Percentiles rank a stretch among this genome's conserved stretches.
Conservation (phyloP, 768 basidiomycete species). For the Suillus hirtellus region DNA sequence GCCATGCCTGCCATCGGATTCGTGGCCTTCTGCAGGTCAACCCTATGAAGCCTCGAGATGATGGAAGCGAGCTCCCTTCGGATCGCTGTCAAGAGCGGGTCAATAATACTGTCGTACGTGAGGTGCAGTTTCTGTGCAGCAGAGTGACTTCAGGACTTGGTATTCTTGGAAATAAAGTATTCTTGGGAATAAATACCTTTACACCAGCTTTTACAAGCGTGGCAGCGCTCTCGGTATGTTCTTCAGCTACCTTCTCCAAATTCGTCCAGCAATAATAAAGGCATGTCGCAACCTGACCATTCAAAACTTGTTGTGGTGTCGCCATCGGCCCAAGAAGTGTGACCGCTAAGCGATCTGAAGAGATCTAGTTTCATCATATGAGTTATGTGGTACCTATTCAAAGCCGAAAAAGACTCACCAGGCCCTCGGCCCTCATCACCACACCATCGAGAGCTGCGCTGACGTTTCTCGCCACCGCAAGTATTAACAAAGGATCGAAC, state of each 20-base stretch:
- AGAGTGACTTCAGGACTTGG: neutral
- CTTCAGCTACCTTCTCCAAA: slow-evolving; percentile 63
- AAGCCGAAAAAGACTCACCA: slow-evolving; percentile 49
- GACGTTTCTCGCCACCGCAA: slow-evolving; percentile 74
- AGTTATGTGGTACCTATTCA: slow-evolving; percentile 3
- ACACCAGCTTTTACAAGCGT: slow-evolving; percentile 55
- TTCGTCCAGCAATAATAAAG: slow-evolving; percentile 76
- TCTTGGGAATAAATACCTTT: slow-evolving; percentile 44
- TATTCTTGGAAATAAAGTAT: slow-evolving; percentile 16
- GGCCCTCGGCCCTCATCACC: slow-evolving; percentile 57
- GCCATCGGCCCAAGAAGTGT: slow-evolving; percentile 75
- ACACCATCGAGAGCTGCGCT: slow-evolving; percentile 70
- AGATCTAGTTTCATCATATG: slow-evolving; percentile 46
- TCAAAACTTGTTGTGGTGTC: slow-evolving; percentile 75
- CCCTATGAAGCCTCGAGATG: slow-evolving; percentile 79
- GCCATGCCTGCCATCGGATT: slow-evolving; percentile 60
- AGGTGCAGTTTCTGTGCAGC: slow-evolving; percentile 46
- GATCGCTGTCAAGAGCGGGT: slow-evolving; percentile 66
- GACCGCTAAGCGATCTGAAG: slow-evolving; percentile 76
- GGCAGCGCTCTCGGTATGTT: slow-evolving; percentile 64
- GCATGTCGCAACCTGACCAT: slow-evolving; percentile 76
- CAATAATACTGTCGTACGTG: slow-evolving; percentile 56
- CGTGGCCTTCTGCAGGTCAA: slow-evolving; percentile 73
- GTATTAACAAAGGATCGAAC: slow-evolving; percentile 88
- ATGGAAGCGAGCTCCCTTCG: slow-evolving; percentile 80